A percentile compares a stretch with the other conserved stretches of the same genome.
These are phyloP conservation scores for Phytopythium kandeliae DNA, from an alignment of 352 stramenopile genomes.

Conservation along the genomic window DNA sequence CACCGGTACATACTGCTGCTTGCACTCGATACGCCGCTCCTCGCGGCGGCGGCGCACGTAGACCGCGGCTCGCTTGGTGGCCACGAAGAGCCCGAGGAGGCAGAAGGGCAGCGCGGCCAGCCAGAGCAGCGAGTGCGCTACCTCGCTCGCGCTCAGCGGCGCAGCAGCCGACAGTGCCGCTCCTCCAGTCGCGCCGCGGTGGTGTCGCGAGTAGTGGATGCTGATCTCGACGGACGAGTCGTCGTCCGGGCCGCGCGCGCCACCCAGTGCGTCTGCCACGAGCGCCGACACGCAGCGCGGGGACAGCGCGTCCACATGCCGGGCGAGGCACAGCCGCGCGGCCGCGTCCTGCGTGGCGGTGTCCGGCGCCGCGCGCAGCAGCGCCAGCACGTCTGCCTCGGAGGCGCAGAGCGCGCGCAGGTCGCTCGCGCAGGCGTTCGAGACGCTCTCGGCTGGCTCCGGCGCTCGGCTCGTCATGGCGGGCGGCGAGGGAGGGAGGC, in stretches of 20 bases:
- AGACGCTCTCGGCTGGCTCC: neutral
- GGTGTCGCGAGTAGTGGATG: conserved; percentile 50
- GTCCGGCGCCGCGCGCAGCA: conserved; percentile 30
- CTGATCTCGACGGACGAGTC: conserved; percentile 56
- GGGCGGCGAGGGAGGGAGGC: too few species aligned
- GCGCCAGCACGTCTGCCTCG: conserved; percentile 42
- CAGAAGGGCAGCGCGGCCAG: conserved; percentile 59
- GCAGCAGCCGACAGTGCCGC: conserved; percentile 14
- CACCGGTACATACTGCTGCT: conserved; percentile 70
- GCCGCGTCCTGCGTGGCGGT: conserved; percentile 27
- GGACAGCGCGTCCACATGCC: conserved; percentile 50
- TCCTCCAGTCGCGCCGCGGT: conserved; percentile 17
- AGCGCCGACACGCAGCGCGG: conserved; percentile 40
- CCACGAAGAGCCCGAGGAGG: conserved; percentile 51
- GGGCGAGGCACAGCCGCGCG: conserved; percentile 41
- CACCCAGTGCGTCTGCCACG: conserved; percentile 18
- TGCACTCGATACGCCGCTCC: conserved; percentile 51
- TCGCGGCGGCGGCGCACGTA: conserved; percentile 56
- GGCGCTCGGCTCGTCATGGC: too few species aligned
- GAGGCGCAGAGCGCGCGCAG: conserved; percentile 30
- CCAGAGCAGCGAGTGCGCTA: conserved; percentile 37
- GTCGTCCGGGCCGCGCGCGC: too few species aligned
- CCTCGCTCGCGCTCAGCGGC: conserved; percentile 13
- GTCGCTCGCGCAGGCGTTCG: conserved; percentile 28
- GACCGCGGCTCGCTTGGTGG: conserved; percentile 24